Conservation (phyloP, 805 yeast species). For the Wickerhamiella spandovensis region DNA sequence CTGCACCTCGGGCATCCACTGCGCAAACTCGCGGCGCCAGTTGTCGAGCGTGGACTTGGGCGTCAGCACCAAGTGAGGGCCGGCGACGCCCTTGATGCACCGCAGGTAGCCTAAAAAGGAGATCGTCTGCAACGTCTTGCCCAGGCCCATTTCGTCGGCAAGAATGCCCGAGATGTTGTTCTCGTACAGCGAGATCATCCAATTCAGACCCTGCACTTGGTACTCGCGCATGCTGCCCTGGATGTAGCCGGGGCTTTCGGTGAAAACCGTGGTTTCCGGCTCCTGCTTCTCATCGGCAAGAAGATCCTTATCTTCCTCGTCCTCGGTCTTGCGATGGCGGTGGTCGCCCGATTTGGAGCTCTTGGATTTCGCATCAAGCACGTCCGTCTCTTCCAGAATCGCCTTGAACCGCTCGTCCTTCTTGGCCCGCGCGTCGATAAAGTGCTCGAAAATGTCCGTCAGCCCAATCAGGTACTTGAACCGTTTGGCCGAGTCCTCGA, state of each 20-base stretch:
- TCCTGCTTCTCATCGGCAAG: constrained; percentile 63
- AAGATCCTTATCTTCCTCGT: constrained; percentile 90
- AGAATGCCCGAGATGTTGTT: constrained; percentile 81
- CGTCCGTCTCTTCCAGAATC: constrained; percentile 21
- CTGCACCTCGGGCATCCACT: constrained; percentile 92
- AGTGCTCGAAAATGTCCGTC: constrained; percentile 78
- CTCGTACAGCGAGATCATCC: constrained; percentile 83
- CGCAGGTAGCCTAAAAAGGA: constrained; percentile 82
- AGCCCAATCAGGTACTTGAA: constrained; percentile 69
- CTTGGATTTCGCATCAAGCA: constrained; percentile 14
- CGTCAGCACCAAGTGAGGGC: constrained; percentile 84
- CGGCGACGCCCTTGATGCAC: constrained; percentile 62
- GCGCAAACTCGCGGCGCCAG: constrained; percentile 88
- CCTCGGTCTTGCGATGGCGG: constrained; percentile 78
- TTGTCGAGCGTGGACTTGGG: constrained; percentile 94
- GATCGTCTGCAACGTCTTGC: constrained; percentile 90
- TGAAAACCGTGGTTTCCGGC: constrained; percentile 49
- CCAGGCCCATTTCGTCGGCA: constrained; percentile 98
- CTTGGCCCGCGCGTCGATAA: constrained; percentile 67
- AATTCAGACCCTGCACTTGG: constrained; percentile 88
- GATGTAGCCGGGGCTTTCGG: constrained; percentile 72
- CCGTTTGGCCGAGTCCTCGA: constrained; percentile 58
- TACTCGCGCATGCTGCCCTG: constrained; percentile 73
- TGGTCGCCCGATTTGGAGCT: constrained; percentile 21
- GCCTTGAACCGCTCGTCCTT: constrained; percentile 51